Evolutionary conservation across 208 protist genomes (phyloP).

Genomic region (Perkinsela sp.): DNA sequence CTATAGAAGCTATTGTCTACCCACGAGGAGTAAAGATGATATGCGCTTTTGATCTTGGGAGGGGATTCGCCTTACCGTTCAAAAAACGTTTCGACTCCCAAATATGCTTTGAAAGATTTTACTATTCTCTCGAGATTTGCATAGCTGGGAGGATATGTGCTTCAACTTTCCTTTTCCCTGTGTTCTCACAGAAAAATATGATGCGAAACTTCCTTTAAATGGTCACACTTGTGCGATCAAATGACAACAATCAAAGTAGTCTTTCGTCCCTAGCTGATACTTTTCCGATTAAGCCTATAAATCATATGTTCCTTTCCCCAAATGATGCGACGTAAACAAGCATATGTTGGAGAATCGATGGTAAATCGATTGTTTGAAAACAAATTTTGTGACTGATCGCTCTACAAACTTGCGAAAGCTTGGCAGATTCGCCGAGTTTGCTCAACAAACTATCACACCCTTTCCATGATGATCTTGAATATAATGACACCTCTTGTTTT

Average conservation of each 20-base stretch:
- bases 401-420: background rate
- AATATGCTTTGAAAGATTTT: too few relatives aligned
- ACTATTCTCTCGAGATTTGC: too few relatives aligned
- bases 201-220: too few relatives aligned
- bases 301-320: background rate
- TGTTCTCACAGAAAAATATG: too few relatives aligned
- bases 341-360: background rate
- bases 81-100: too few relatives aligned
- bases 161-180: too few relatives aligned
- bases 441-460: background rate
- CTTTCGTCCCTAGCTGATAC: background rate
- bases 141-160: too few relatives aligned
- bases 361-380: background rate
- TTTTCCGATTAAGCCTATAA: background rate
- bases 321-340: background rate
- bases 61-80: too few relatives aligned
- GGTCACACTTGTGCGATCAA: too few relatives aligned
- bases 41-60: too few relatives aligned
- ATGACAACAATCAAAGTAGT: background rate
- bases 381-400: background rate
- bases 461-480: background rate
- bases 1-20: too few relatives aligned
- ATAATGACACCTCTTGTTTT: conserved; percentile 1
- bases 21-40: too few relatives aligned
- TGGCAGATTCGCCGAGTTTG: background rate